Evolutionary conservation across 2,329 filamentous ascomycete species (phyloP), one percentile per base, ranked within the genome.

Genomic region (Cladosporium oxysporum): DNA sequence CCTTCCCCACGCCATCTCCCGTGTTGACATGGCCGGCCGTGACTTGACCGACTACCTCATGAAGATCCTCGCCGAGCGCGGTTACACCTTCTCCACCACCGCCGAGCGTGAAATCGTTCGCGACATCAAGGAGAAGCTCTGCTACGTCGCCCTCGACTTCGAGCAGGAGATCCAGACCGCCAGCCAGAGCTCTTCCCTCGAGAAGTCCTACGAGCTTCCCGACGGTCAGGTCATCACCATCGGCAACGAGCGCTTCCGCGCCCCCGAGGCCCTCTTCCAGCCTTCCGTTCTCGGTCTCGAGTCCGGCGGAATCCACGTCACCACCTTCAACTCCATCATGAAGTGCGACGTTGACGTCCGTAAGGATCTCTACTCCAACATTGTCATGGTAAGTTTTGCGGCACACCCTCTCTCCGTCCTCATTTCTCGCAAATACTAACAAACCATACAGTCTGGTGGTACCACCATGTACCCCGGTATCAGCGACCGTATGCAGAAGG

Each of bases 101-200:
- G 95, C 95, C 83, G 95, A 99, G 88, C 95, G 95, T 84, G 95
- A 98, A 96, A 99, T 98, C 81, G 95, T 98, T 79, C 94, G 95
- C 87, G 95, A 99, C 83, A 98, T 99, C 88, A 99, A 99, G 91
- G 95, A 99, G 91, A 99, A 98, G 90, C 93, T 99, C 79, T 99
- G 95, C 90, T 99, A 99, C 86, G 95, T 98, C 80, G 95, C 95
- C 74, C 91, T 99, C 75, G 95, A 99, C 88, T 98, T 99, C 79
- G 95, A 99, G 89, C 95, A 99, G 89, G 95, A 99, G 87, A 97
- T 99, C 82, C 95, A 99, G 89, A 99, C 95, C 76, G 95, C 95
- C 77, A 93, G 93, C 82, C 95, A 99, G 89, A 96, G 92, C 86
- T 98, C 95, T 81, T 93, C 87, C 85, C 87, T 99, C 82, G 95